A percentile compares a stretch with the other conserved stretches of the same genome.
Evolutionary conservation across 768 basidiomycete species (phyloP).

Genomic region (Lactarius hatsudake): DNA sequence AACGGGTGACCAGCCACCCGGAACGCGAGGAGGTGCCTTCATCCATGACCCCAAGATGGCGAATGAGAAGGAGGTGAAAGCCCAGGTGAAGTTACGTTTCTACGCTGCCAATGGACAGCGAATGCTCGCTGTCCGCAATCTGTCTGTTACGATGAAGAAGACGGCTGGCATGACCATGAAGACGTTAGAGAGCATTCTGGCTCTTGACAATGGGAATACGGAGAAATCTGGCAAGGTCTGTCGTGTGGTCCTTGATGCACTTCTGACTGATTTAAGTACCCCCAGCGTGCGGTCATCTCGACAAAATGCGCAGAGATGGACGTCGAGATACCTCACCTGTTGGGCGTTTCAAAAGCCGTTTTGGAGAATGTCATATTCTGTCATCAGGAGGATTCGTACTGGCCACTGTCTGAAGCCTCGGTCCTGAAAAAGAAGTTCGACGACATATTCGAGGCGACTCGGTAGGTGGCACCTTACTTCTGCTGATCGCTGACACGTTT

Average conservation of each 20-base stretch:
- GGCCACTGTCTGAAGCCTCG: conserved; percentile 91
- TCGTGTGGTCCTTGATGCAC: background rate
- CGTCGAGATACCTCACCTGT: conserved; percentile 83
- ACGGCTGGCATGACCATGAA: conserved; percentile 89
- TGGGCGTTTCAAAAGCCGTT: conserved; percentile 97
- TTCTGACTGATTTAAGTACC: background rate
- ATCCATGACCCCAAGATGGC: conserved; percentile 99
- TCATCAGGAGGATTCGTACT: conserved; percentile 98
- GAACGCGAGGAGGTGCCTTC: conserved; percentile 97
- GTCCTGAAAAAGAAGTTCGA: conserved; percentile 98
- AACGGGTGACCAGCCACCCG: conserved; percentile 96
- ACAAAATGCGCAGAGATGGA: conserved; percentile 99
- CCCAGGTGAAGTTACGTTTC: conserved; percentile 95
- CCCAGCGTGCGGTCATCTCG: conserved; percentile 82
- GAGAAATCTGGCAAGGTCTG: conserved; percentile 77
- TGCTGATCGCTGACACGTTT: background rate
- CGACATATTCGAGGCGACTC: conserved; percentile 98
- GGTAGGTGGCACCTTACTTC: conserved; percentile 44
- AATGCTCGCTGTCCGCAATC: conserved; percentile 87
- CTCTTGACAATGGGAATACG: conserved; percentile 60
- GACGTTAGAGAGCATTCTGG: conserved; percentile 89
- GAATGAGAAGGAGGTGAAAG: conserved; percentile 98
- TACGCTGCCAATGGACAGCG: conserved; percentile 82
- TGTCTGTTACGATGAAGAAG: conserved; percentile 94
- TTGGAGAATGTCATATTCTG: conserved; percentile 99